Conservation (phyloP, 83 land plant genomes). For the Picea mariana region DNA sequence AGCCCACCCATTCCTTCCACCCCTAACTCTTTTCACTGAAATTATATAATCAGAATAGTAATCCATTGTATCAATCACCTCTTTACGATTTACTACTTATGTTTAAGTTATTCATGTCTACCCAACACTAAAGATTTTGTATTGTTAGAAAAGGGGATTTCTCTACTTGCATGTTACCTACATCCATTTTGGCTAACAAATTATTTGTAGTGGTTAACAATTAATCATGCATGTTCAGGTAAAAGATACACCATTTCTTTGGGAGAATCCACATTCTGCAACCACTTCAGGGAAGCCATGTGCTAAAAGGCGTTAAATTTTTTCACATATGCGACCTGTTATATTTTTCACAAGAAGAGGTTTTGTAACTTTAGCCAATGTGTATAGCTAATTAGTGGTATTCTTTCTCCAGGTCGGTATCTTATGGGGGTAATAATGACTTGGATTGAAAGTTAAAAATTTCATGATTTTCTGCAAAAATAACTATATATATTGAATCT, state of each 20-base stretch:
- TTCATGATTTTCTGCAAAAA: background rate
- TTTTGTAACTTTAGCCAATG: background rate
- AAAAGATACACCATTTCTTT: conserved; percentile 62
- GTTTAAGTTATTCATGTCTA: too few relatives aligned
- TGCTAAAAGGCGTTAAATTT: conserved; percentile 58
- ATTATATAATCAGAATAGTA: background rate
- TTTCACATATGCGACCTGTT: background rate
- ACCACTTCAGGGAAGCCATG: conserved; percentile 90
- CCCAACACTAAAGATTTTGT: background rate
- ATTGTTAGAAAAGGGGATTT: background rate
- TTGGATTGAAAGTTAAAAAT: background rate
- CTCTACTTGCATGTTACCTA: too few relatives aligned
- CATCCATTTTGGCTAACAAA: background rate
- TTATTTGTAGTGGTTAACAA: background rate
- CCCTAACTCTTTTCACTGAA: background rate
- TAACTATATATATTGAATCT: too few relatives aligned
- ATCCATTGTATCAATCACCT: background rate
- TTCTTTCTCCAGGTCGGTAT: background rate
- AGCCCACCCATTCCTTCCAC: too few relatives aligned
- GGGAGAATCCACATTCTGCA: conserved; percentile 33
- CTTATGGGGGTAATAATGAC: background rate
- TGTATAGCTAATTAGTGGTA: background rate
- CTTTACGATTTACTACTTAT: background rate
- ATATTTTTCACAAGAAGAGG: too few relatives aligned
- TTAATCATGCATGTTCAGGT: conserved; percentile 38